Evolutionary conservation across 139 green algal genomes (phyloP), one percentile per base, ranked within the genome.

Genomic region (Chlorella ohadii): DNA sequence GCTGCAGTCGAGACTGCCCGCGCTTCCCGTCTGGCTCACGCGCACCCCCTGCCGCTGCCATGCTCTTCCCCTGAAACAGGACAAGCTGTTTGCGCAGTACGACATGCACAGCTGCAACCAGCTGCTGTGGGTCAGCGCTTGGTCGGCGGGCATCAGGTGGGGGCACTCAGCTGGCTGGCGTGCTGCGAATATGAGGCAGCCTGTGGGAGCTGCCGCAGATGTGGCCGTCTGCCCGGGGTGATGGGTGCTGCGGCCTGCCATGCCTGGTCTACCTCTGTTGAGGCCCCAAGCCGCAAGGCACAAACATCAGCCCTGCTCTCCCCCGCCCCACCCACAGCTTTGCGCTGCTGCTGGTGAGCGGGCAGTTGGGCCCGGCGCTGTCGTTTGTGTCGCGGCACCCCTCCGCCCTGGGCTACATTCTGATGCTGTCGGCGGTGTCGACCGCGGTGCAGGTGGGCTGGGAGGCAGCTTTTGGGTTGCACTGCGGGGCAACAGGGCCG

Each of bases 71-170:
- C 51, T 59, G 51, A 6, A 6, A 11, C 51, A 59, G 89, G 96
- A 98, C 87, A 92, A 92, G 81, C 92, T 99, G 63, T 99, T 98
- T 75, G n/a, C 78, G 36, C 80, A 85, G 80, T 97, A 97, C 87
- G 84, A 95, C 31, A 99, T 99, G 97, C 96, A 93, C 47, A 97
- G 93, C 41, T 95, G 93, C 92, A 98, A 97, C 87, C 95, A 99
- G 87, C 94, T 96, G 67, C 89, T 98, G 31, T 98, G 64, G 68
- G 90, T 97, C 15, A 91, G 88, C 31, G 22, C 88, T 22, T 95
- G 89, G 83, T 95, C 91, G 31, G 85, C 88, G 20, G 55, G 75
- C 20, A 82, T 92, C 74, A 88, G 66, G 55, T 22, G 15, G 51
- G 51, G 9, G 59, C 25, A 22, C 59, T n/a, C n/a, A n/a, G 27